Base-by-base conservation (phyloP, 2,329 filamentous ascomycete genomes). In the Colletotrichum liaoningense region DNA sequence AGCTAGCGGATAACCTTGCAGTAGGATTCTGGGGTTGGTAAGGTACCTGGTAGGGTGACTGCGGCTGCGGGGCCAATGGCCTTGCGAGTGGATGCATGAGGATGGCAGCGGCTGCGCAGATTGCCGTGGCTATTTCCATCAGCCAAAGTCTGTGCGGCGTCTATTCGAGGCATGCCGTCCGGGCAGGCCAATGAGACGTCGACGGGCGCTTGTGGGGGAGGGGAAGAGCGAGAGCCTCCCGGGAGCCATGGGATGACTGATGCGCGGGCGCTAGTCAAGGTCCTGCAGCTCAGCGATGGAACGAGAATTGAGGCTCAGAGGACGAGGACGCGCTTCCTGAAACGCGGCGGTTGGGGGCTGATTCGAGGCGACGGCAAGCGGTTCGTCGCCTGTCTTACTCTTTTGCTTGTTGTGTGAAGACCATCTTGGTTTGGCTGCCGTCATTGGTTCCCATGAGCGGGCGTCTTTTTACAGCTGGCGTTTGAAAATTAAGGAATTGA, bases 61-160 rank as follows among this genome's bases (percentile, higher is more conserved):
- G 70, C 70, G 70, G 70, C 70, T 70, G 60, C 22, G 46, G 22
- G 33, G 35, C 70, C 70, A 65, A 73, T 73, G 60, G 35, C 46
- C 42, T 35, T 24, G 24, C 22, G 24, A 30, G 69, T 33, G 49
- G 33, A 30, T 70, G 59, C 60, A 70, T 60, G 8, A 54, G 54
- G 35, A 16, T 59, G 24, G 55, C 60, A 46, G 67, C 70, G 70
- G 70, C 52, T 73, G 56, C 70, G 70, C 67, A 73, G 60, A 73
- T 65, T 73, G 67, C 70, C 60, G 70, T 73, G 60, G 70, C 67
- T 73, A 73, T 73, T 70, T 65, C 70, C 26, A 70, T 70, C 55
- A n/a, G 30, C 9, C 16, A 22, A 30, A n/a, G 55, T 22, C 66
- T 33, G 55, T 70, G 70, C 70, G 26, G 70, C 70, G 60, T 60